phyloP scores from a whole-genome alignment of 2,329 filamentous ascomycete species.

The Ophiognomonia clavigignenti-juglandacearum region DNA sequence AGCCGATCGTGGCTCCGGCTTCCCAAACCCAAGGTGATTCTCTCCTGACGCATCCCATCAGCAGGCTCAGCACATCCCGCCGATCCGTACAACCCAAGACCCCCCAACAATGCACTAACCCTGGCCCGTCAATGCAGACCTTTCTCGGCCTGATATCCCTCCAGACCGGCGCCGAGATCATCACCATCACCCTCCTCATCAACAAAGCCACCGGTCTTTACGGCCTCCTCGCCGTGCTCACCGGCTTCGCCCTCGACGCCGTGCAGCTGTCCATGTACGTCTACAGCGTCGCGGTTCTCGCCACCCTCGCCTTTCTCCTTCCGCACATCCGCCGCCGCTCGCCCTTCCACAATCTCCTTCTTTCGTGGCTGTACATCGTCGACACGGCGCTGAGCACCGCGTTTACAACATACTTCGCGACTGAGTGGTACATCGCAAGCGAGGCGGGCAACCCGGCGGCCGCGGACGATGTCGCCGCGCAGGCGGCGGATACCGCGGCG shows the following conservation, averaged over 20 bases:
- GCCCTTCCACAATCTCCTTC: conserved; percentile 71
- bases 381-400: conserved; percentile 77
- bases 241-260: conserved; percentile 75
- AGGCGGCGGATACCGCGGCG: conserved; percentile 58
- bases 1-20: conserved; percentile 8
- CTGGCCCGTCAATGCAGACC: conserved; percentile 45
- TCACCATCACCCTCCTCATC: conserved; percentile 76
- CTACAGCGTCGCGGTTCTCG: conserved; percentile 72
- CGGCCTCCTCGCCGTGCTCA: conserved; percentile 82
- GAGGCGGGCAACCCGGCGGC: conserved; percentile 14
- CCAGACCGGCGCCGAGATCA: conserved; percentile 79
- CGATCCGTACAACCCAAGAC: not conserved
- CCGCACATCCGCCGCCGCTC: conserved; percentile 76
- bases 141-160: conserved; percentile 85
- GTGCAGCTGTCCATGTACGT: conserved; percentile 89
- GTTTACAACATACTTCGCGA: conserved; percentile 77
- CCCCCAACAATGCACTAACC: not conserved
- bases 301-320: conserved; percentile 63
- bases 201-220: conserved; percentile 93
- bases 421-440: conserved; percentile 77
- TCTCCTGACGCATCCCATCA: too few species aligned
- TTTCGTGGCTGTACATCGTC: conserved; percentile 81
- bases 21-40: conserved; percentile 15
- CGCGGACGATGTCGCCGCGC: conserved; percentile 19
- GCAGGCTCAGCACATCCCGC: too few species aligned